These are phyloP conservation scores for Oehlia diaphana DNA, from an alignment of 192 early-diverging fungal genomes.

Conservation along the genomic window DNA sequence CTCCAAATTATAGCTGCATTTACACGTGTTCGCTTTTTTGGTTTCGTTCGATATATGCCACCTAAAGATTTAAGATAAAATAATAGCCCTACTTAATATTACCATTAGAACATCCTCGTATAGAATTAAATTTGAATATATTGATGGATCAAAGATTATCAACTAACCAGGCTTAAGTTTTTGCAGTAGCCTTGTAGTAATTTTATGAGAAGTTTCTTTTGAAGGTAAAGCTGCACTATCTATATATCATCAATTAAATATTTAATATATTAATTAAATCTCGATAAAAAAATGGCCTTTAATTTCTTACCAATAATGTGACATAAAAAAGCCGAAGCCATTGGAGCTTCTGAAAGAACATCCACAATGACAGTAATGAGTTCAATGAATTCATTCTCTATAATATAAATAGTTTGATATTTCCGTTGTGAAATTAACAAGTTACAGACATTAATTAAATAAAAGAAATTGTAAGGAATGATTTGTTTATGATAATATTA, in stretches of 20 bases:
- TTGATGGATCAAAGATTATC: not conserved
- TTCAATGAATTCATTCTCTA: constrained; percentile 40
- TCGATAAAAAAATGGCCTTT: not conserved
- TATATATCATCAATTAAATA: not conserved
- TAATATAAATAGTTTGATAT: not conserved
- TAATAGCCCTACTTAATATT: constrained; percentile 5
- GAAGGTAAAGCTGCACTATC: constrained; percentile 57
- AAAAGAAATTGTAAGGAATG: too few species aligned
- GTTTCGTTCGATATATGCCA: constrained; percentile 29
- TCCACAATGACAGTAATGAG: constrained; percentile 48
- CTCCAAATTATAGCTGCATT: constrained; percentile 57
- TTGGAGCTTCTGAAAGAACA: constrained; percentile 42
- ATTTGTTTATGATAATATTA: not conserved
- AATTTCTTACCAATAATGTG: constrained; percentile 46
- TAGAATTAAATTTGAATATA: not conserved
- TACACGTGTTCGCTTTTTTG: constrained; percentile 40
- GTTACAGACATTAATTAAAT: not conserved
- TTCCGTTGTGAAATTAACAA: too few species aligned
- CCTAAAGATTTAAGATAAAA: constrained; percentile 15
- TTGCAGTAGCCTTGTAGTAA: constrained; percentile 46
- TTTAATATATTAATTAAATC: not conserved
- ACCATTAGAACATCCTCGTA: not conserved
- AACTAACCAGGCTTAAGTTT: constrained; percentile 42
- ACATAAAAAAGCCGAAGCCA: constrained; percentile 53
- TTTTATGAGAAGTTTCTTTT: constrained; percentile 43